phyloP scores from a whole-genome alignment of 768 basidiomycete genomes.

The Lactarius trivialis region DNA sequence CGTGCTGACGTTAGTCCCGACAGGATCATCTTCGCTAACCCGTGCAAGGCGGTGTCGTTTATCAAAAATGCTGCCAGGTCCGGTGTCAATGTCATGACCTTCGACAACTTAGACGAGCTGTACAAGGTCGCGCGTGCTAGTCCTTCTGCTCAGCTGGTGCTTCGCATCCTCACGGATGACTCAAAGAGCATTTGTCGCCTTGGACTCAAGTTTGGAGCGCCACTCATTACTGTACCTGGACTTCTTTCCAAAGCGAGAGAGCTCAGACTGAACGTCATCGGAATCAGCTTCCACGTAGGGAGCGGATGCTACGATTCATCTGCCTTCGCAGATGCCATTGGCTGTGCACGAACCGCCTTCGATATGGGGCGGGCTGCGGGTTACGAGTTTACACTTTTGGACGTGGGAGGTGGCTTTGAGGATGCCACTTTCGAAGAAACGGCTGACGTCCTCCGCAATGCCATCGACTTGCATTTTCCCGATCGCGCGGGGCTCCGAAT shows the following conservation, averaged over 20 bases:
- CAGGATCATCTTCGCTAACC: conserved; percentile 95
- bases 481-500: conserved; percentile 61
- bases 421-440: conserved; percentile 77
- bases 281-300: conserved; percentile 97
- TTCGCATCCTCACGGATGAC: conserved; percentile 98
- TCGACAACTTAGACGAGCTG: conserved; percentile 95
- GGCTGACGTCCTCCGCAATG: conserved; percentile 59
- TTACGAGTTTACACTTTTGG: conserved; percentile 76
- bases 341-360: conserved; percentile 75
- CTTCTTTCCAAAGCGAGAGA: conserved; percentile 76
- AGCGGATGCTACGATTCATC: conserved; percentile 92
- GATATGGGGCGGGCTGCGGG: conserved; percentile 80
- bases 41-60: conserved; percentile 95
- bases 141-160: conserved; percentile 76
- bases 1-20: conserved; percentile 65
- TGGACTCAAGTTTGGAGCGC: conserved; percentile 94
- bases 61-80: conserved; percentile 74
- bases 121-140: conserved; percentile 83
- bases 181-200: conserved; percentile 90
- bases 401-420: conserved; percentile 97
- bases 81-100: conserved; percentile 92
- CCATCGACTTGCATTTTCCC: conserved; percentile 78
- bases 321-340: conserved; percentile 85
- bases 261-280: conserved; percentile 78
- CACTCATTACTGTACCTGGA: conserved; percentile 69